Base-by-base conservation (phyloP, 2,329 filamentous ascomycete species). In the Bipolaris bicolor region DNA sequence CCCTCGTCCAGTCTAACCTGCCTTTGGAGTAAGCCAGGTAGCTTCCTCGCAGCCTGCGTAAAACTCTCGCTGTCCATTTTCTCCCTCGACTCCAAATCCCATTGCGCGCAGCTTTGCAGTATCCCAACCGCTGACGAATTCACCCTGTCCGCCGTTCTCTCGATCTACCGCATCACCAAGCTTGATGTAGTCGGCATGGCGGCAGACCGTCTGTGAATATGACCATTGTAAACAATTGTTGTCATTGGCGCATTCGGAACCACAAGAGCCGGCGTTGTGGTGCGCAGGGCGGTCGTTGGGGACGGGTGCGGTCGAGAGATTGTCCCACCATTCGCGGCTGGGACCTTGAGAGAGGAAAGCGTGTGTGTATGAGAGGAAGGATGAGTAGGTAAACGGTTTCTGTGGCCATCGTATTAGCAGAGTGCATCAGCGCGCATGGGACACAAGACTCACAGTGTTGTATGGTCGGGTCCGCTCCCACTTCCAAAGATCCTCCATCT, bases 401-500 rank as follows among this genome's bases (percentile, higher is more conserved):
- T 76, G 24, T 4, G 18, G 40, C 18, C 33, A 52, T 63, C 9
- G 26, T 63, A 57, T 64, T 54, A 56, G 34, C 13, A 24, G 6
- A 7, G 11, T 33, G 34, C 13, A 7, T 7, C n/a, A 3, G 29
- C 15, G 31, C 44, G 16, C 3, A 33, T 29, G 34, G 9, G 7
- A 26, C 26, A 10, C 20, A 24, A 16, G 11, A 58, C 68, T 20
- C 66, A 73, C 73, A 41, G 60, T 63, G 37, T 72, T 75, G 49
- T 72, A 72, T 22, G 71, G 72, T 29, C 76, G 64, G 52, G 69
- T 73, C 55, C 76, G 71, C 61, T 78, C 76, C 76, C 80, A 86
- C 54, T 78, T 76, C 77, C 82, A 83, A 39, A 85, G 68, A 0
- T 76, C 73, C 9, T 75, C 69, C 80, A 85, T 83, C 52, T 84